Conservation (phyloP, 495 filamentous ascomycete genomes). For the Penicillium robsamsonii region DNA sequence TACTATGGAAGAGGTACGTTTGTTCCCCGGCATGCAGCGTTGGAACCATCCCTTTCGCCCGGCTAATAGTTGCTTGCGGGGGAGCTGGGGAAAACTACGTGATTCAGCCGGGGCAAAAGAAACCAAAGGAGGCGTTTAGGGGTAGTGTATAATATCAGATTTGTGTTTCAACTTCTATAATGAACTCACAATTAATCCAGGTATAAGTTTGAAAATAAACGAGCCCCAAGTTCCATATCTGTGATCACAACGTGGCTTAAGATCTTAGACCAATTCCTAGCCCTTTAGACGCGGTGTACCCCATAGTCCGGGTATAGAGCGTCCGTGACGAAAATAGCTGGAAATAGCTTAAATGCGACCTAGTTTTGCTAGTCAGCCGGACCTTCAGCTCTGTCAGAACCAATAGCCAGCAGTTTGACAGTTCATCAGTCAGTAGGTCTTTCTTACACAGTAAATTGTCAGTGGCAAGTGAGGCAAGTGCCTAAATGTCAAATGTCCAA, state of each 20-base stretch:
- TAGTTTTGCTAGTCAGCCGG: constrained; percentile 27
- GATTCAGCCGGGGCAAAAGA: not conserved
- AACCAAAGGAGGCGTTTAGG: constrained; percentile 4
- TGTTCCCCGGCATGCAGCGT: constrained; percentile 30
- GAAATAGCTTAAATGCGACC: constrained; percentile 27
- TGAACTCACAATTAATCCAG: not conserved
- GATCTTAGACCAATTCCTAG: constrained; percentile 7
- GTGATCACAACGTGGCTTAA: constrained; percentile 13
- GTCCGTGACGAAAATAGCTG: constrained; percentile 30
- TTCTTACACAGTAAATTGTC: constrained; percentile 1
- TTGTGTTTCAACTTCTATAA: not conserved
- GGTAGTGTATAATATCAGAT: not conserved
- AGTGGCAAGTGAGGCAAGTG: constrained; percentile 11
- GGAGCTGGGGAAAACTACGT: not conserved
- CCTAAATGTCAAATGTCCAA: constrained; percentile 12
- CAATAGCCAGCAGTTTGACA: constrained; percentile 26
- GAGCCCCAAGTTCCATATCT: not conserved
- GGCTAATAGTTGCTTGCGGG: constrained; percentile 22
- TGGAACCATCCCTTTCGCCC: constrained; percentile 24
- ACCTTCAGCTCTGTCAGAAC: constrained; percentile 13
- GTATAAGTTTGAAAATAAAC: not conserved
- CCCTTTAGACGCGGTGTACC: constrained; percentile 9
- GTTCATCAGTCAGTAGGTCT: constrained; percentile 30
- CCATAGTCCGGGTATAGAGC: not conserved
- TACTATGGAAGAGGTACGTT: constrained; percentile 17